Percentiles rank a stretch among this genome's conserved stretches.
These are phyloP conservation scores for Ogataea trehaloabstinens DNA, from an alignment of 805 yeast genomes.

Conservation along the genomic window DNA sequence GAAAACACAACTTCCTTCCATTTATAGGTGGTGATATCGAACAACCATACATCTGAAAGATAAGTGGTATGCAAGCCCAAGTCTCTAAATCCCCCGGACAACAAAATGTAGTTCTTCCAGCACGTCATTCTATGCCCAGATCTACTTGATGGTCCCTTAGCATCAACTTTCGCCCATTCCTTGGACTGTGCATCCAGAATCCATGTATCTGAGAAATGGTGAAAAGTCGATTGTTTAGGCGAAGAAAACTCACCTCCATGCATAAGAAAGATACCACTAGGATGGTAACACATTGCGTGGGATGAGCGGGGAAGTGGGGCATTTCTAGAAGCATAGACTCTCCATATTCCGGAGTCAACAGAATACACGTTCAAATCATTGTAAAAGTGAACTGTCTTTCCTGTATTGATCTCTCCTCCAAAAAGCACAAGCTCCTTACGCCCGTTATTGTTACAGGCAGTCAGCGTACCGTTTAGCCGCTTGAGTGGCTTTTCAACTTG, in stretches of 20 bases:
- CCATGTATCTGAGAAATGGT: slow-evolving; percentile 97
- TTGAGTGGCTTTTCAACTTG: slow-evolving; percentile 58
- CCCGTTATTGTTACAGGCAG: slow-evolving; percentile 71
- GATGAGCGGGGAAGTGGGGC: slow-evolving; percentile 92
- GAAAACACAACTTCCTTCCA: slow-evolving; percentile 92
- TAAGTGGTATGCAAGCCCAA: slow-evolving; percentile 82
- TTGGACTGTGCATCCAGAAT: slow-evolving; percentile 76
- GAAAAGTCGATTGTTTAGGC: slow-evolving; percentile 92
- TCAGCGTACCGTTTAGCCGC: slow-evolving; percentile 72
- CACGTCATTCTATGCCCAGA: slow-evolving; percentile 89
- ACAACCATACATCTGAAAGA: slow-evolving; percentile 84
- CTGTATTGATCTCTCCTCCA: slow-evolving; percentile 78
- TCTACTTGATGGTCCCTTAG: slow-evolving; percentile 77
- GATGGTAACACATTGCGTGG: slow-evolving; percentile 91
- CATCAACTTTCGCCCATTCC: slow-evolving; percentile 88
- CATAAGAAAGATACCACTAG: slow-evolving; percentile 78
- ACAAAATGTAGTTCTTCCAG: slow-evolving; percentile 86
- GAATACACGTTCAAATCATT: slow-evolving; percentile 77
- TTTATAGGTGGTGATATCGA: slow-evolving; percentile 83
- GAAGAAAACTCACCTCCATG: slow-evolving; percentile 98
- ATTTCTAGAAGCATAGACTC: slow-evolving; percentile 73
- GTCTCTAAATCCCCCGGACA: slow-evolving; percentile 94
- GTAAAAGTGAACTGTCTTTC: slow-evolving; percentile 61
- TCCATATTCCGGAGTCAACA: slow-evolving; percentile 79
- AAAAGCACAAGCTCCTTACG: slow-evolving; percentile 76